phyloP scores from a whole-genome alignment of 2,329 filamentous ascomycete species.

The Sporothrix brunneoviolacea region DNA sequence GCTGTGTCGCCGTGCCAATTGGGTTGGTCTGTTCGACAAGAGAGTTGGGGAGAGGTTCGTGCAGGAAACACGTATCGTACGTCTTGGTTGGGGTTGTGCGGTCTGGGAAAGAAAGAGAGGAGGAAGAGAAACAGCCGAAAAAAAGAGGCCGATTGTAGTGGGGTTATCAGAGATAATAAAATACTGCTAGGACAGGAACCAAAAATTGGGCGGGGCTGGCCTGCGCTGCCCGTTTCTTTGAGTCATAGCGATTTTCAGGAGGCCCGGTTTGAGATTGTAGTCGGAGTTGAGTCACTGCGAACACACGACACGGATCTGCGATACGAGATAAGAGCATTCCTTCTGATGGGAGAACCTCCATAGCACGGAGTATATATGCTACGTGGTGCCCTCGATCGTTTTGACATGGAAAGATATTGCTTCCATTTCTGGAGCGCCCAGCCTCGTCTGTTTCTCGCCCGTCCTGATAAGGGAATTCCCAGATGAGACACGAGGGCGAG shows the following conservation, averaged over 20 bases:
- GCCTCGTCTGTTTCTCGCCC: background rate
- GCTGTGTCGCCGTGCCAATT: too few species aligned
- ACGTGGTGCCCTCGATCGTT: too few species aligned
- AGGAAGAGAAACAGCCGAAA: background rate
- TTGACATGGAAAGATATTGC: too few species aligned
- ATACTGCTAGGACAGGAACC: slow-evolving; percentile 3
- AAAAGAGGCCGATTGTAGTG: background rate
- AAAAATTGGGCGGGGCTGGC: slow-evolving; percentile 16
- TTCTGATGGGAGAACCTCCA: background rate
- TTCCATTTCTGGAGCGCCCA: too few species aligned
- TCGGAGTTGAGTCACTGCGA: slow-evolving; percentile 2
- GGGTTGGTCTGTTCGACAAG: too few species aligned
- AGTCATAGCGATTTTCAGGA: slow-evolving; percentile 20
- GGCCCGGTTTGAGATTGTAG: slow-evolving; percentile 16
- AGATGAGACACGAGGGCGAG: slow-evolving; percentile 6
- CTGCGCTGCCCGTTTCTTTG: slow-evolving; percentile 4
- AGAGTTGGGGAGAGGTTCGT: too few species aligned
- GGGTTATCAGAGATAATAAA: slow-evolving; percentile 9
- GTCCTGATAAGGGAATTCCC: background rate
- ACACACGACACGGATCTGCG: background rate
- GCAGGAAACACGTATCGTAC: too few species aligned
- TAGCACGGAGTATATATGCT: too few species aligned
- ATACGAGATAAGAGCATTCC: background rate
- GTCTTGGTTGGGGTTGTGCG: too few species aligned
- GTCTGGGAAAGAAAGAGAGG: background rate